Evolutionary conservation across 1,139 yeast genomes (phyloP).

Genomic region (Wickerhamomyces sp.): DNA sequence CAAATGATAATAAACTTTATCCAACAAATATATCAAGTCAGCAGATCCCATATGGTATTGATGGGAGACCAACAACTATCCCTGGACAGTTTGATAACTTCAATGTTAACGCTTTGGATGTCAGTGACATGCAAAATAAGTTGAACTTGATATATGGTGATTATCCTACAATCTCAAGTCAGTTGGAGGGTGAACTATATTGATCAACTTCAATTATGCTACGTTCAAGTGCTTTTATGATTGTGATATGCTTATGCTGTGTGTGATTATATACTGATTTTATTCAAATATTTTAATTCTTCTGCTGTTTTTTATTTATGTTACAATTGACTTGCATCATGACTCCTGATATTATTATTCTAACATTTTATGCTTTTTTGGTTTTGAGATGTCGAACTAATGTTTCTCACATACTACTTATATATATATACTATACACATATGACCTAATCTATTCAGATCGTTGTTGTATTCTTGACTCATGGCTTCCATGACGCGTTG

Average conservation of each 20-base stretch:
- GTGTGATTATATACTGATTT: background rate
- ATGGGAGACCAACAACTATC: background rate
- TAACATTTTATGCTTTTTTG: too few species aligned
- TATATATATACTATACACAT: too few species aligned
- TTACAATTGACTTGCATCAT: too few species aligned
- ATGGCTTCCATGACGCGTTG: too few species aligned
- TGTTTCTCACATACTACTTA: too few species aligned
- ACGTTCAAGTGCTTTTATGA: background rate
- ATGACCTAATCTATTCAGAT: too few species aligned
- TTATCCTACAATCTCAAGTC: background rate
- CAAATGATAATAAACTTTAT: background rate
- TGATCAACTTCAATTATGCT: background rate
- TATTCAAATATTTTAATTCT: background rate
- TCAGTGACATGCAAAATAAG: background rate
- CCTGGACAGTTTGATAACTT: background rate
- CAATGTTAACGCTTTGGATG: background rate
- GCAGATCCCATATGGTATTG: background rate
- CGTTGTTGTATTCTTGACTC: too few species aligned
- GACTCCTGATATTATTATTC: too few species aligned
- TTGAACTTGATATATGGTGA: conserved; percentile 1
- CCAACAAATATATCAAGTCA: background rate
- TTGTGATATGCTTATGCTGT: background rate
- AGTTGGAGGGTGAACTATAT: background rate
- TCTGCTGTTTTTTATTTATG: too few species aligned
- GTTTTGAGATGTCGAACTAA: too few species aligned